Conservation (phyloP, 768 basidiomycete species). For the Russula foetens region DNA sequence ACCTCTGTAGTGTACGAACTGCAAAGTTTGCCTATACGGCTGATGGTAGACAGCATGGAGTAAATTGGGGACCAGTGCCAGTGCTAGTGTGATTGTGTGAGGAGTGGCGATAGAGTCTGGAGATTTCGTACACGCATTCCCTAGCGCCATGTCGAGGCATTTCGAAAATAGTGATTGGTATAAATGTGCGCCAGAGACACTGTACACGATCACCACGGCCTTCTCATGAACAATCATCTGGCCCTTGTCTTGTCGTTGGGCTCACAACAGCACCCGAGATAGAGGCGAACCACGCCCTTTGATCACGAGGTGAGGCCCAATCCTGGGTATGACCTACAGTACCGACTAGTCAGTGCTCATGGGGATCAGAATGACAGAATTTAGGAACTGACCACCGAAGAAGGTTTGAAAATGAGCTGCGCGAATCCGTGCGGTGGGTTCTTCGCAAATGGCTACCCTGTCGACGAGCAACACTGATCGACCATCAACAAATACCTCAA, state of each 20-base stretch:
- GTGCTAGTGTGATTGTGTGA: too few relatives aligned
- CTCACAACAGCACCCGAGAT: constrained; percentile 36
- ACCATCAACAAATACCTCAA: not conserved
- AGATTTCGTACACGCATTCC: too few relatives aligned
- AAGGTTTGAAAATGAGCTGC: not conserved
- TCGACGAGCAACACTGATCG: not conserved
- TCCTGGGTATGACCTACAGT: constrained; percentile 40
- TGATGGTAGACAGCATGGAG: too few relatives aligned
- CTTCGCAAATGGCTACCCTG: not conserved
- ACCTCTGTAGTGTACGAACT: too few relatives aligned
- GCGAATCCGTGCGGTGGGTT: not conserved
- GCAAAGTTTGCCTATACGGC: too few relatives aligned
- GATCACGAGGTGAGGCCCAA: constrained; percentile 57
- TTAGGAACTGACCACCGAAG: not conserved
- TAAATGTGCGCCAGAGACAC: too few relatives aligned
- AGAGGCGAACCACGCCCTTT: constrained; percentile 51
- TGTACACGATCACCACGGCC: too few relatives aligned
- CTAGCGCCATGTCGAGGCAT: too few relatives aligned
- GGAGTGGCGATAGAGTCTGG: too few relatives aligned
- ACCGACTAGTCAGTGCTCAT: constrained; percentile 31
- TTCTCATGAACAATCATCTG: not conserved
- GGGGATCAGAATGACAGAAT: not conserved
- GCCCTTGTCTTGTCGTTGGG: not conserved
- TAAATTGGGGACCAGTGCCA: too few relatives aligned
- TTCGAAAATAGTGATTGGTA: too few relatives aligned